Percentiles rank a stretch among this genome's conserved stretches.
Evolutionary conservation across 495 filamentous ascomycete genomes (phyloP).

Genomic region (Hypomontagnella submonticulosa): DNA sequence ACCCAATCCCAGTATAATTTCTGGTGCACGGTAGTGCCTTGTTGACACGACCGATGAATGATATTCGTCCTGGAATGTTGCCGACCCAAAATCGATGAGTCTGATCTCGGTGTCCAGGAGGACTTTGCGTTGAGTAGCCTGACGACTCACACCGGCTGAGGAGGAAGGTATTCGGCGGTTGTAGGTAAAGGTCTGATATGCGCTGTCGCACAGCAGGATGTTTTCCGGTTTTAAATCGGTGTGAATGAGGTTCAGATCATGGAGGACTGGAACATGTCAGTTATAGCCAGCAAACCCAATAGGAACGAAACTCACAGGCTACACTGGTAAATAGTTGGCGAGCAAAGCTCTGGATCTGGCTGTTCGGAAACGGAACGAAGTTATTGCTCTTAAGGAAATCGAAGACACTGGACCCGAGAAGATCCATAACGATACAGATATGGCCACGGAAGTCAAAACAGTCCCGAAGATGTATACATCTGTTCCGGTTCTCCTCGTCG

Average conservation of each 20-base stretch:
- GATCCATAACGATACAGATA: constrained; percentile 98
- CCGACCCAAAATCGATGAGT: constrained; percentile 96
- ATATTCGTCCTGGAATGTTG: constrained; percentile 98
- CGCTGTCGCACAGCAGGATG: constrained; percentile 89
- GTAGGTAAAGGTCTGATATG: constrained; percentile 96
- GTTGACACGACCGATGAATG: constrained; percentile 98
- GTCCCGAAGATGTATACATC: constrained; percentile 96
- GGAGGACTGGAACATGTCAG: constrained; percentile 74
- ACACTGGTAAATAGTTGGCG: constrained; percentile 97
- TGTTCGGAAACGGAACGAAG: constrained; percentile 98
- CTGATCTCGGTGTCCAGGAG: constrained; percentile 96
- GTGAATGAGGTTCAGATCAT: constrained; percentile 97
- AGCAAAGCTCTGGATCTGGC: constrained; percentile 96
- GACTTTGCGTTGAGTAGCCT: constrained; percentile 85
- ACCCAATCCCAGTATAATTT: constrained; percentile 95
- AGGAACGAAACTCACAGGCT: constrained; percentile 75
- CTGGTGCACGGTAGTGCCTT: constrained; percentile 93
- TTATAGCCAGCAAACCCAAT: constrained; percentile 13
- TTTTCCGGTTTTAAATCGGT: constrained; percentile 99
- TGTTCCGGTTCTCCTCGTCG: constrained; percentile 90
- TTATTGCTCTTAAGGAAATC: constrained; percentile 95
- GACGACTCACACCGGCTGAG: constrained; percentile 77
- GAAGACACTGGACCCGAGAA: constrained; percentile 96
- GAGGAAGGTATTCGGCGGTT: constrained; percentile 94
- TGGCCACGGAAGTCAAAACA: constrained; percentile 98